Evolutionary conservation across 805 yeast genomes (phyloP).

Genomic region (Zygosaccharomyces lentus): DNA sequence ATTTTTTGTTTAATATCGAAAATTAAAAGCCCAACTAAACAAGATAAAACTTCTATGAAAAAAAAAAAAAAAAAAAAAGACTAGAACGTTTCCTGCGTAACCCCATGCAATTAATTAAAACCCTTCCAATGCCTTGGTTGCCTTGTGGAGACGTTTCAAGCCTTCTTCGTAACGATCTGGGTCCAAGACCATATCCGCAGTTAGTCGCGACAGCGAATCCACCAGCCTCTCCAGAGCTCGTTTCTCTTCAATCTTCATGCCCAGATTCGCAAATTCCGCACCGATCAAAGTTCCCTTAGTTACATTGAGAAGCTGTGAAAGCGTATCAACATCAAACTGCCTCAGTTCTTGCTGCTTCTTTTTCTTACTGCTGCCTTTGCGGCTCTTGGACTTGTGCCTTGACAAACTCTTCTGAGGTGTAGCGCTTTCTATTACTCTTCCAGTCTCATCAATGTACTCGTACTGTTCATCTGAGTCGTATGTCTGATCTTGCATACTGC

Average conservation of each 20-base stretch:
- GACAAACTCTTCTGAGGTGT: background rate
- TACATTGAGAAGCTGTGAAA: constrained; percentile 37
- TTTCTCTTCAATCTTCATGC: constrained; percentile 71
- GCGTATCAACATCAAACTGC: constrained; percentile 33
- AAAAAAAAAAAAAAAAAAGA: background rate
- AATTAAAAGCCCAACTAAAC: background rate
- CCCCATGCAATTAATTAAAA: constrained; percentile 35
- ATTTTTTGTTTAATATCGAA: background rate
- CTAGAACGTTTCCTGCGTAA: background rate
- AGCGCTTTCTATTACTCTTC: constrained; percentile 1
- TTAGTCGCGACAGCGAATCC: constrained; percentile 76
- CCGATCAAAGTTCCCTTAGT: constrained; percentile 42
- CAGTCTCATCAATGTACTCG: constrained; percentile 20
- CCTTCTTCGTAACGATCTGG: constrained; percentile 79
- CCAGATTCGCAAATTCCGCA: constrained; percentile 66
- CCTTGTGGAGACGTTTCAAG: constrained; percentile 70
- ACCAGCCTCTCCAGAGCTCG: constrained; percentile 78
- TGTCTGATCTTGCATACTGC: background rate
- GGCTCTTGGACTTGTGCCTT: constrained; percentile 1
- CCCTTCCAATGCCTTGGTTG: constrained; percentile 84
- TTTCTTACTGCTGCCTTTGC: constrained; percentile 3
- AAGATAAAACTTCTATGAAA: background rate
- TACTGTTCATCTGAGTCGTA: constrained; percentile 18
- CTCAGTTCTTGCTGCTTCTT: constrained; percentile 17
- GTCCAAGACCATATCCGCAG: constrained; percentile 87